These are phyloP conservation scores for Trametes meyenii DNA, from an alignment of 768 basidiomycete species.

Conservation along the genomic window DNA sequence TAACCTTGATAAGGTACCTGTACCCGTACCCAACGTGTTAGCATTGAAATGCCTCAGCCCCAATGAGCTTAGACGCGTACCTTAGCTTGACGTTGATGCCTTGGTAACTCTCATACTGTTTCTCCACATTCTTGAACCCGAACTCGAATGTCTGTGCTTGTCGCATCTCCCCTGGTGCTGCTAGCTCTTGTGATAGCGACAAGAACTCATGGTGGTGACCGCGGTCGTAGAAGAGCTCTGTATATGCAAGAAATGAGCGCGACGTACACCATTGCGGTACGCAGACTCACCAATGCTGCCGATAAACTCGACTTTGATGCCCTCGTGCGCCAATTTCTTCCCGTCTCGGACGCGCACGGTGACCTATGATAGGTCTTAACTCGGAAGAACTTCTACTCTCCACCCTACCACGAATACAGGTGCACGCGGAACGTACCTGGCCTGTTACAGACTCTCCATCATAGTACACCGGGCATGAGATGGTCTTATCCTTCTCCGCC, in stretches of 20 bases:
- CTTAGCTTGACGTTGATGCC: constrained; percentile 98
- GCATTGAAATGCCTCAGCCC: neutral
- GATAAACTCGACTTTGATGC: constrained; percentile 97
- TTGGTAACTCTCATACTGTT: constrained; percentile 97
- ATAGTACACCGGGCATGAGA: constrained; percentile 90
- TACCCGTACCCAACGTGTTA: neutral
- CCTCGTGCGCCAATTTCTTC: constrained; percentile 92
- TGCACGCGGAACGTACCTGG: constrained; percentile 54
- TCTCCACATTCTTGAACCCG: constrained; percentile 98
- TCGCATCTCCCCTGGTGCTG: constrained; percentile 95
- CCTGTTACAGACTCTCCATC: constrained; percentile 93
- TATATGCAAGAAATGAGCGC: constrained; percentile 1
- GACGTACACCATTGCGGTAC: neutral
- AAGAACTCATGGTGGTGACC: constrained; percentile 99
- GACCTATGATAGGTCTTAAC: constrained; percentile 51
- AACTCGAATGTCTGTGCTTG: constrained; percentile 97
- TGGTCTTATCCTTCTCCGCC: constrained; percentile 81
- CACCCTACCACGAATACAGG: neutral
- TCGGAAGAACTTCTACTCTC: neutral
- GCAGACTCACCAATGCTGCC: constrained; percentile 82
- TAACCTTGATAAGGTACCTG: constrained; percentile 92
- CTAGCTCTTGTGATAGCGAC: constrained; percentile 92
- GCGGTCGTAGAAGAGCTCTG: constrained; percentile 93
- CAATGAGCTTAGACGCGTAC: constrained; percentile 42
- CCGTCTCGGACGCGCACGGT: constrained; percentile 90